A percentile compares a stretch with the other conserved stretches of the same genome.
These are phyloP conservation scores for Ceratobasidium sp. DNA, from an alignment of 1,284 basidiomycete genomes.

Conservation along the genomic window DNA sequence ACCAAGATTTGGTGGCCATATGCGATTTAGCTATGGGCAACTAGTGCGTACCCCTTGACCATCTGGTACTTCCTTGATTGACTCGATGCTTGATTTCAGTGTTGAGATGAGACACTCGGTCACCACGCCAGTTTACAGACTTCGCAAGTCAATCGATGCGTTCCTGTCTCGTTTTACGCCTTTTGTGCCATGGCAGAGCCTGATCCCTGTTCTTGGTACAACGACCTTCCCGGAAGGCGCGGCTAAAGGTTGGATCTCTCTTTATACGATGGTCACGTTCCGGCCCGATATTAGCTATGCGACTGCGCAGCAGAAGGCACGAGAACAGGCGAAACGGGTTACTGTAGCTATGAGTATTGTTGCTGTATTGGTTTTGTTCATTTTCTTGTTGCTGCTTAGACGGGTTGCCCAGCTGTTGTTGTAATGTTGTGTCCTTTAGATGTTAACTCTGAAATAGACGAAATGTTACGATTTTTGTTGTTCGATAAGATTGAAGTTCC, in stretches of 20 bases:
- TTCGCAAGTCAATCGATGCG: constrained; percentile 82
- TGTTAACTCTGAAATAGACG: constrained; percentile 8
- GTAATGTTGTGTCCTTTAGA: constrained; percentile 4
- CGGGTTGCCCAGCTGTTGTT: neutral
- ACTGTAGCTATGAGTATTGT: neutral
- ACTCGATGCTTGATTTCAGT: constrained; percentile 58
- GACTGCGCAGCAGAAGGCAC: constrained; percentile 70
- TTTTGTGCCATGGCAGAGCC: constrained; percentile 41
- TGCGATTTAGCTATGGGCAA: constrained; percentile 93
- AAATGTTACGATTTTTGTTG: neutral
- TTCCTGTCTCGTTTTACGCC: constrained; percentile 52
- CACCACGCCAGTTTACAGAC: constrained; percentile 80
- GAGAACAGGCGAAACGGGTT: constrained; percentile 61
- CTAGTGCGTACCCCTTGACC: constrained; percentile 72
- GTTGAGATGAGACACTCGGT: constrained; percentile 95
- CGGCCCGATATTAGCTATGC: constrained; percentile 92
- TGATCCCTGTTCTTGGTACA: constrained; percentile 45
- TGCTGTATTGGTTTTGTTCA: neutral
- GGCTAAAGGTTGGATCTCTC: constrained; percentile 85
- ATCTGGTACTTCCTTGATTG: constrained; percentile 38
- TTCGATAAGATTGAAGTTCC: neutral
- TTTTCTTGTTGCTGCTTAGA: constrained; percentile 5
- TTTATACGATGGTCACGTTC: constrained; percentile 98
- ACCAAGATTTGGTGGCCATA: constrained; percentile 91
- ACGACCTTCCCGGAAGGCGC: constrained; percentile 54